Percentiles rank a stretch among this genome's conserved stretches.
Conservation (phyloP, 768 basidiomycete species). For the Boletus edulis region DNA sequence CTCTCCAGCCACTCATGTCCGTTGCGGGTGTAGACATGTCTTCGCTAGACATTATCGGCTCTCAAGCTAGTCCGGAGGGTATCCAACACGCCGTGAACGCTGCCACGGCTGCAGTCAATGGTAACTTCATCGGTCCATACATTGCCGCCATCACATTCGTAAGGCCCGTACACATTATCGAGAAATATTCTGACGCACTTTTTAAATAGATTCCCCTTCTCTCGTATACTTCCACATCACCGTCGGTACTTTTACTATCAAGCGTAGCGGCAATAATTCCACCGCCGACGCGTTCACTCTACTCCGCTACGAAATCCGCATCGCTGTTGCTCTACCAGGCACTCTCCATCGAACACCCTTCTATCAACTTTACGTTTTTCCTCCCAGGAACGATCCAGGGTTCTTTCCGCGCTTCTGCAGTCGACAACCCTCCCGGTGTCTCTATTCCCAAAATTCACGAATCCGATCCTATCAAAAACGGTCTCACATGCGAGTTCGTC, state of each 20-base stretch:
- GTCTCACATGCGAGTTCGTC: constrained; percentile 58
- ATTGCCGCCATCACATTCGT: constrained; percentile 72
- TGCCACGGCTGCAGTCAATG: constrained; percentile 52
- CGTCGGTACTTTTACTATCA: constrained; percentile 77
- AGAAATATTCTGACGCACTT: neutral
- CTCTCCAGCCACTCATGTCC: constrained; percentile 71
- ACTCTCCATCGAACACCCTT: constrained; percentile 76
- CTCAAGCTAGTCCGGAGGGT: constrained; percentile 49
- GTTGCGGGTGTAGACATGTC: constrained; percentile 55
- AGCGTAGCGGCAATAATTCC: constrained; percentile 78
- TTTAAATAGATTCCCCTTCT: constrained; percentile 70
- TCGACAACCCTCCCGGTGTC: constrained; percentile 45
- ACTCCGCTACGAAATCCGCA: constrained; percentile 81
- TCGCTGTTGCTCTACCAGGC: constrained; percentile 75
- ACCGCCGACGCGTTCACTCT: constrained; percentile 82
- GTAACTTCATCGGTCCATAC: constrained; percentile 72
- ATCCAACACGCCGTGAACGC: constrained; percentile 58
- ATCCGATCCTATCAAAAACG: constrained; percentile 52
- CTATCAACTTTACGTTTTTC: constrained; percentile 57
- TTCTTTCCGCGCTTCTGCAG: constrained; percentile 75
- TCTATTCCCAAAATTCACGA: constrained; percentile 37
- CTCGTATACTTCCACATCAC: constrained; percentile 55
- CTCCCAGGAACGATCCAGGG: constrained; percentile 75
- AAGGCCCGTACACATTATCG: constrained; percentile 24
- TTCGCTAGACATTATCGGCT: constrained; percentile 26